These are phyloP conservation scores for Oryza glaberrima DNA, from an alignment of 176 grass and related monocot genomes.

Conservation along the genomic window DNA sequence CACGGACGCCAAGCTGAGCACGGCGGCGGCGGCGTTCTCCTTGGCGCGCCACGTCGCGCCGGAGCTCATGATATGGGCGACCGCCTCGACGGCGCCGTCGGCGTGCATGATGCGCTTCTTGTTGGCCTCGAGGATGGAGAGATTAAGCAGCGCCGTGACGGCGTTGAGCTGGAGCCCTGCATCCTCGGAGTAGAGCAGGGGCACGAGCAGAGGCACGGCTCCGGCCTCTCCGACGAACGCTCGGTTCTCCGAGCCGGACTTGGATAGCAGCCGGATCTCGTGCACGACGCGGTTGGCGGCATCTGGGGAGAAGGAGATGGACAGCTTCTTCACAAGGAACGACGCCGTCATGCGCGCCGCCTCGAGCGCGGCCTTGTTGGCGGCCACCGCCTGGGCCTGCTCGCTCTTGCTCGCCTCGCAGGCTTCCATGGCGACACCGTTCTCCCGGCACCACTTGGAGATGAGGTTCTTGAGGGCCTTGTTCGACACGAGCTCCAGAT, in stretches of 20 bases:
- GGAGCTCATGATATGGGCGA: constrained; percentile 57
- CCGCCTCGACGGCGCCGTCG: constrained; percentile 66
- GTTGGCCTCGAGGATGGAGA: constrained; percentile 90
- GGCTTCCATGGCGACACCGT: constrained; percentile 58
- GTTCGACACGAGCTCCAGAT: constrained; percentile 75
- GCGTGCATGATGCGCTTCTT: constrained; percentile 96
- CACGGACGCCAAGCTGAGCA: constrained; percentile 75
- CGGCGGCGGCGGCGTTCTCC: constrained; percentile 77
- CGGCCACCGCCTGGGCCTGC: constrained; percentile 34
- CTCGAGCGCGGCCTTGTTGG: constrained; percentile 87
- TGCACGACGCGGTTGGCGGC: constrained; percentile 81
- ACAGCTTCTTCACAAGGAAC: constrained; percentile 79
- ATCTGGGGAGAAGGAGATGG: constrained; percentile 51
- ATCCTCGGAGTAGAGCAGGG: constrained; percentile 72
- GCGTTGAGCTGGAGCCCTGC: constrained; percentile 81
- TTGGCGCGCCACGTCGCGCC: constrained; percentile 81
- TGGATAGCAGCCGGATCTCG: constrained; percentile 84
- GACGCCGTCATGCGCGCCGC: constrained; percentile 91
- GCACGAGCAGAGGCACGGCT: constrained; percentile 73
- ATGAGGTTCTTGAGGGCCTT: constrained; percentile 89
- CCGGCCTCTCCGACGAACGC: constrained; percentile 87
- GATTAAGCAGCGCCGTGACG: constrained; percentile 87
- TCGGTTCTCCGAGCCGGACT: constrained; percentile 70
- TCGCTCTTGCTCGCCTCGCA: constrained; percentile 54
- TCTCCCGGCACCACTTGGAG: constrained; percentile 87